A percentile compares a stretch with the other conserved stretches of the same genome.
Conservation (phyloP, 129 eudicot genomes). For the Centaurea solstitialis region DNA sequence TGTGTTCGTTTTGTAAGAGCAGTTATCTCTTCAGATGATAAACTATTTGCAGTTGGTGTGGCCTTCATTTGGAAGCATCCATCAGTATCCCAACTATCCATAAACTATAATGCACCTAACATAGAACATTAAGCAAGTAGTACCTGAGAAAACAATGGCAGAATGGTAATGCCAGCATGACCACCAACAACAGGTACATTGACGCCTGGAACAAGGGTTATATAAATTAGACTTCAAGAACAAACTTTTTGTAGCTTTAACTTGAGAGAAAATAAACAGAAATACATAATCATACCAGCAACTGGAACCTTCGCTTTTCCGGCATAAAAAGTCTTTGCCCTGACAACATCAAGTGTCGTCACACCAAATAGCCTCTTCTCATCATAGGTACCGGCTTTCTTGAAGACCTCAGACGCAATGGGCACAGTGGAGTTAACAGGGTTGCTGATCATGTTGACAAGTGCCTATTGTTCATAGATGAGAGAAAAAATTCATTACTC, state of each 20-base stretch:
- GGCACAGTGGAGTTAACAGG: slow-evolving; percentile 98
- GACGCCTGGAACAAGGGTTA: slow-evolving; percentile 48
- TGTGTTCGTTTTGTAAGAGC: slow-evolving; percentile 83
- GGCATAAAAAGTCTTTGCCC: slow-evolving; percentile 95
- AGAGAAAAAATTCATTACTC: neutral
- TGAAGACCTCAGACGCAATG: slow-evolving; percentile 96
- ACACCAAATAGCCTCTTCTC: slow-evolving; percentile 85
- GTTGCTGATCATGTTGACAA: slow-evolving; percentile 88
- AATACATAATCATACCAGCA: slow-evolving; percentile 49
- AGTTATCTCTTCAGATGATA: slow-evolving; percentile 51
- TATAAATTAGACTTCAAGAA: neutral
- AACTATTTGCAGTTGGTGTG: slow-evolving; percentile 52
- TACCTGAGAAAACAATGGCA: slow-evolving; percentile 87
- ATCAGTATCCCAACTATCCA: neutral
- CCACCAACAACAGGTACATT: slow-evolving; percentile 93
- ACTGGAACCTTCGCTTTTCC: slow-evolving; percentile 76
- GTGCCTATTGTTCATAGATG: slow-evolving; percentile 46
- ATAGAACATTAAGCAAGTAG: neutral
- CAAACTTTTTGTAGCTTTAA: neutral
- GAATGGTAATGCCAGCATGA: slow-evolving; percentile 85
- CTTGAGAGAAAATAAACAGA: neutral
- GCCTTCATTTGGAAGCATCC: slow-evolving; percentile 40
- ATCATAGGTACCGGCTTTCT: slow-evolving; percentile 89
- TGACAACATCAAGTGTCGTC: slow-evolving; percentile 93
- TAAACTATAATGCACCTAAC: neutral